These are phyloP conservation scores for Eucalyptus sp. DNA, from an alignment of 345 rosid genomes.

Conservation along the genomic window DNA sequence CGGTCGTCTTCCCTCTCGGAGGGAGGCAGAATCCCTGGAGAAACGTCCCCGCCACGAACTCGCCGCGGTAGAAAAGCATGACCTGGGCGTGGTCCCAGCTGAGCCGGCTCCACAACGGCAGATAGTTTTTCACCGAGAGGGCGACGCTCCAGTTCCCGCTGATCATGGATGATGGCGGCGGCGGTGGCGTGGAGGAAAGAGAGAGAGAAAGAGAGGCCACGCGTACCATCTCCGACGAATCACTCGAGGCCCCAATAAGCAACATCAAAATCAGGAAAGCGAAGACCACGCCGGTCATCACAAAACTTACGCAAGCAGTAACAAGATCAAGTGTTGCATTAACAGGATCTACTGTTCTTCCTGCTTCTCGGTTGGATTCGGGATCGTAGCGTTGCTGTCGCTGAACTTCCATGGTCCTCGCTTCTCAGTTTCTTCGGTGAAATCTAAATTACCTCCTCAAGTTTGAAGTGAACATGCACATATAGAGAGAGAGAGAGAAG, in stretches of 20 bases:
- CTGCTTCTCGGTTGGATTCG: background rate
- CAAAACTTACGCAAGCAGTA: accelerated
- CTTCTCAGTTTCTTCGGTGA: background rate
- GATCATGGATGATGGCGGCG: background rate
- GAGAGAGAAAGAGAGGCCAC: background rate
- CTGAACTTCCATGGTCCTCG: background rate
- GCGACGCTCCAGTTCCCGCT: background rate
- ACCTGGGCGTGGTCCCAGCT: background rate
- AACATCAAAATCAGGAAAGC: background rate
- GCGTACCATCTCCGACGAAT: background rate
- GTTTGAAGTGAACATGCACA: background rate
- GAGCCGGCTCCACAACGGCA: background rate
- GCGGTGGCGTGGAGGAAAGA: background rate
- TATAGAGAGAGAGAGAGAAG: background rate
- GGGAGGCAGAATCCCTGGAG: background rate
- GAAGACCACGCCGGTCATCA: background rate
- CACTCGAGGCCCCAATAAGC: accelerated
- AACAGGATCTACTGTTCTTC: background rate
- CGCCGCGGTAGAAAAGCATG: background rate
- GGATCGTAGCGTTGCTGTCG: background rate
- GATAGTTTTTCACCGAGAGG: background rate
- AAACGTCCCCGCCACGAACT: background rate
- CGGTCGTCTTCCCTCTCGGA: background rate
- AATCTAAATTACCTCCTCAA: background rate
- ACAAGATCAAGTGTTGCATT: no score